Conservation (phyloP, 2,329 filamentous ascomycete species). For the Didymellaceae sp. region DNA sequence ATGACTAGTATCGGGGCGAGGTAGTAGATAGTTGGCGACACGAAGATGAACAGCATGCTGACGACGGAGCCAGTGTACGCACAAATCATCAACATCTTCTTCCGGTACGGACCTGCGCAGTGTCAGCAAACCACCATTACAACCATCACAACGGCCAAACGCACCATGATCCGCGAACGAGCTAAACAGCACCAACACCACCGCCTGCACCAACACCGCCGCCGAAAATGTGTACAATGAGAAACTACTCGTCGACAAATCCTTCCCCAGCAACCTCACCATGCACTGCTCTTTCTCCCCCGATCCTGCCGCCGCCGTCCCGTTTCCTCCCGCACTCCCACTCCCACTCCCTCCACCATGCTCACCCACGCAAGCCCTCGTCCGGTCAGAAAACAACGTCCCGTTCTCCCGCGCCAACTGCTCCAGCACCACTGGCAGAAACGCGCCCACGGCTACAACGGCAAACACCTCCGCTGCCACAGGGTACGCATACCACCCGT, state of each 20-base stretch:
- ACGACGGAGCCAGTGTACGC: constrained; percentile 77
- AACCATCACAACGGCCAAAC: constrained; percentile 35
- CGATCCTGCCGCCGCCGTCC: constrained; percentile 22
- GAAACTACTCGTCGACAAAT: constrained; percentile 91
- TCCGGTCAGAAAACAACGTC: constrained; percentile 77
- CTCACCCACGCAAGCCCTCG: constrained; percentile 72
- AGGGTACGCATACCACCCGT: constrained; percentile 88
- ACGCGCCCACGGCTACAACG: constrained; percentile 84
- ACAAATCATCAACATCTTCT: constrained; percentile 80
- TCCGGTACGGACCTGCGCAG: constrained; percentile 67
- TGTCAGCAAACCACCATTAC: not conserved
- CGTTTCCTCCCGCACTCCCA: constrained; percentile 19
- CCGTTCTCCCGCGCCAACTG: constrained; percentile 89
- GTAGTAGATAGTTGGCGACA: constrained; percentile 76
- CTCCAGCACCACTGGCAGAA: constrained; percentile 90
- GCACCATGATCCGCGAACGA: constrained; percentile 87
- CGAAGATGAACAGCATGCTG: constrained; percentile 82
- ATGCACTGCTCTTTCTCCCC: constrained; percentile 68
- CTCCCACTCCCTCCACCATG: constrained; percentile 50
- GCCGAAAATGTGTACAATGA: constrained; percentile 95
- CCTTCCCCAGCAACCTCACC: constrained; percentile 75
- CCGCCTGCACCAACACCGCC: constrained; percentile 82
- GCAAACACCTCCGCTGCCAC: constrained; percentile 94
- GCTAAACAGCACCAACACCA: constrained; percentile 92
- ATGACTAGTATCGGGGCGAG: constrained; percentile 81